Evolutionary conservation across 768 basidiomycete species (phyloP).

Genomic region (Fomitopsis serialis): DNA sequence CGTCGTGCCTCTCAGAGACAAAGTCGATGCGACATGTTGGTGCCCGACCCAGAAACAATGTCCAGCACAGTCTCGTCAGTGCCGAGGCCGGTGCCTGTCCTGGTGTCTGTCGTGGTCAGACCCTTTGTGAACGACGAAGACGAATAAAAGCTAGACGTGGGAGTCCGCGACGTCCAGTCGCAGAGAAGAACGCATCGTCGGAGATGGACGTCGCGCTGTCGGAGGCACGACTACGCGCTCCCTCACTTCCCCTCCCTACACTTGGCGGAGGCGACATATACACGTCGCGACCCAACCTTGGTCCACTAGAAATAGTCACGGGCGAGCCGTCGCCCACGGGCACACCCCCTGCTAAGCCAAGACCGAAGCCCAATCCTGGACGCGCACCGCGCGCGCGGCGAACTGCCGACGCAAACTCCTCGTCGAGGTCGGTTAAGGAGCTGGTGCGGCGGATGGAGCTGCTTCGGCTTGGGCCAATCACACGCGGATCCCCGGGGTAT

Average conservation of each 20-base stretch:
- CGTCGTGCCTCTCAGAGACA: constrained; percentile 46
- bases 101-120: constrained; percentile 20
- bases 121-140: constrained; percentile 25
- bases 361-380: constrained; percentile 39
- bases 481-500: constrained; percentile 68
- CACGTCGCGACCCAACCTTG: constrained; percentile 37
- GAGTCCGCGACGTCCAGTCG: constrained; percentile 26
- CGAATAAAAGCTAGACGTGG: constrained; percentile 32
- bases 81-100: constrained; percentile 22
- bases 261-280: constrained; percentile 43
- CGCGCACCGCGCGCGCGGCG: constrained; percentile 35
- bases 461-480: constrained; percentile 63
- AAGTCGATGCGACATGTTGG: constrained; percentile 44
- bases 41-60: constrained; percentile 35
- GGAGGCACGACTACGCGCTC: constrained; percentile 19
- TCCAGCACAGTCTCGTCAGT: constrained; percentile 37
- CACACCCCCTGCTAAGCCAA: constrained; percentile 36
- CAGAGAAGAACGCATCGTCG: constrained; percentile 44
- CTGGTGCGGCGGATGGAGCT: constrained; percentile 58
- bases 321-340: constrained; percentile 50
- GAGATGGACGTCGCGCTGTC: constrained; percentile 26
- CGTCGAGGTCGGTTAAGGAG: constrained; percentile 72
- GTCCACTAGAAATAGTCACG: constrained; percentile 69
- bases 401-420: constrained; percentile 45
- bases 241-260: constrained; percentile 24